A percentile compares a stretch with the other conserved stretches of the same genome.
These are phyloP conservation scores for Ceratocystis cubensis DNA, from an alignment of 2,329 filamentous ascomycete species.

Conservation along the genomic window DNA sequence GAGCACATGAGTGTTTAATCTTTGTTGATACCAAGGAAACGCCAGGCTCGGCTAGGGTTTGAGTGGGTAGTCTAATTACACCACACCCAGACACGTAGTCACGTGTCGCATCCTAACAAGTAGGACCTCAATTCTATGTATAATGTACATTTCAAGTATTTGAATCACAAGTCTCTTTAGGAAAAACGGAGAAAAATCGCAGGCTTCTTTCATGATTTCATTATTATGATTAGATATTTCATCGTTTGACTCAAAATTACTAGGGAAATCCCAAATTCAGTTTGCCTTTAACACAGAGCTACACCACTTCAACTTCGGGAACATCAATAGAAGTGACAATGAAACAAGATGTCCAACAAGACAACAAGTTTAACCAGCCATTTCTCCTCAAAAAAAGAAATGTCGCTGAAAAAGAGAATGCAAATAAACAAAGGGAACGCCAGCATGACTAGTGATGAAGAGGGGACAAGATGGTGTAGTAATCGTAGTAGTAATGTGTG, in stretches of 20 bases:
- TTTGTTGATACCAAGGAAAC: not conserved
- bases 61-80: not conserved
- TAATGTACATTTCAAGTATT: too few species aligned
- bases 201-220: constrained; percentile 2
- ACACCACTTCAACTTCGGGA: not conserved
- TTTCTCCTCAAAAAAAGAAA: not conserved
- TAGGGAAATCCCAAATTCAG: not conserved
- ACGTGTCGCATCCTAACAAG: not conserved
- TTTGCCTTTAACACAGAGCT: not conserved
- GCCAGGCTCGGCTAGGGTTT: not conserved
- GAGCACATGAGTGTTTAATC: too few species aligned
- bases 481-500: not conserved
- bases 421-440: not conserved
- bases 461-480: not conserved
- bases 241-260: constrained; percentile 3
- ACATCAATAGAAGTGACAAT: not conserved
- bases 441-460: not conserved
- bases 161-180: not conserved
- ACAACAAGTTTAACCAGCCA: not conserved
- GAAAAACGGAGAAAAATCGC: not conserved
- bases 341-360: not conserved
- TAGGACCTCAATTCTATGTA: too few species aligned
- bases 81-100: not conserved
- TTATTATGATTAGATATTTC: constrained; percentile 8
- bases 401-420: not conserved